These are phyloP conservation scores for Phaeosphaeria sp. DNA, from an alignment of 2,329 filamentous ascomycete genomes.

Conservation along the genomic window DNA sequence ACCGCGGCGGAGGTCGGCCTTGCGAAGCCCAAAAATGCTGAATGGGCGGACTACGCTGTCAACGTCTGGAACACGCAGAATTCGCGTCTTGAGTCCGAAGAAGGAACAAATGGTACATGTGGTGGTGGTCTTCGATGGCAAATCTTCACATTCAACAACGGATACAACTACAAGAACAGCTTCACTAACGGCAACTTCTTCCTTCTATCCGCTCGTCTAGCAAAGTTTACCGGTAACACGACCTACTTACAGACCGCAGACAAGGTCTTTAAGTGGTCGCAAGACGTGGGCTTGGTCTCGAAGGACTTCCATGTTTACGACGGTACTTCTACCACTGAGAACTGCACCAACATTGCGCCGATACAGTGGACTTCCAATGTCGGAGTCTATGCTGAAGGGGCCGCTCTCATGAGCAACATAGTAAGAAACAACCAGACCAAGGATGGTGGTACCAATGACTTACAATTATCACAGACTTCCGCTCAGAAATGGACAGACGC, in stretches of 20 bases:
- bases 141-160: conserved; percentile 75
- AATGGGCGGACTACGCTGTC: conserved; percentile 68
- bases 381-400: conserved; percentile 58
- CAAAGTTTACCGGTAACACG: conserved; percentile 68
- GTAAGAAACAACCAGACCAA: conserved; percentile 32
- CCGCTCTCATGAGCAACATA: conserved; percentile 58
- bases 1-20: conserved; percentile 71
- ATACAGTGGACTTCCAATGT: conserved; percentile 60
- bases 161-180: conserved; percentile 79
- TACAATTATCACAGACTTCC: conserved; percentile 23
- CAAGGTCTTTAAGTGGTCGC: conserved; percentile 64
- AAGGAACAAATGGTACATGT: conserved; percentile 53
- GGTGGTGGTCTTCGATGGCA: conserved; percentile 74
- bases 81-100: conserved; percentile 68
- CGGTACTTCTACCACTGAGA: conserved; percentile 49
- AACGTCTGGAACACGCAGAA: conserved; percentile 76
- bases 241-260: conserved; percentile 65
- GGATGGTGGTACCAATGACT: not conserved
- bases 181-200: conserved; percentile 80
- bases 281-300: conserved; percentile 55
- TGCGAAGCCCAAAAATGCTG: conserved; percentile 50
- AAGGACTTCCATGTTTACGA: conserved; percentile 58
- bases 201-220: conserved; percentile 76
- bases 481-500: conserved; percentile 28
- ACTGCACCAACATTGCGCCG: conserved; percentile 57